These are phyloP conservation scores for Microdochium paspali DNA, from an alignment of 2,329 filamentous ascomycete genomes.

Conservation along the genomic window DNA sequence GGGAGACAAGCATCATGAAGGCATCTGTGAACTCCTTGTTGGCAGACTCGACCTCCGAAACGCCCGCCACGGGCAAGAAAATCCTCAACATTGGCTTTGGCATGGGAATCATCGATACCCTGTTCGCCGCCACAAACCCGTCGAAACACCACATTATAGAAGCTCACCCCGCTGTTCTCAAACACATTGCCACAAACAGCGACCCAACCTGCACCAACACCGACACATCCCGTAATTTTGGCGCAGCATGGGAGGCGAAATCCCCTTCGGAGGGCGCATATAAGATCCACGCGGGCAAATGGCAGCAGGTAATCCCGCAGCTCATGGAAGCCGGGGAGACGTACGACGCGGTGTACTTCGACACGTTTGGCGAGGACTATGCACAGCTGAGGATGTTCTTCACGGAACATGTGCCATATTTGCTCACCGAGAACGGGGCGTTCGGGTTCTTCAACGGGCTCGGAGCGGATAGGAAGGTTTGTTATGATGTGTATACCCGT, in stretches of 20 bases:
- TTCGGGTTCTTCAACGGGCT: slow-evolving; percentile 90
- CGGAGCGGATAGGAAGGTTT: slow-evolving; percentile 83
- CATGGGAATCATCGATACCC: slow-evolving; percentile 78
- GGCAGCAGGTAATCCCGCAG: slow-evolving; percentile 70
- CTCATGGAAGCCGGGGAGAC: slow-evolving; percentile 59
- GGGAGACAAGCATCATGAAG: slow-evolving; percentile 83
- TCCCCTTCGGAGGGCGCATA: slow-evolving; percentile 56
- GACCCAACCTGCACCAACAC: slow-evolving; percentile 21
- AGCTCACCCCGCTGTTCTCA: slow-evolving; percentile 69
- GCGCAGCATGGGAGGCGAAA: slow-evolving; percentile 41
- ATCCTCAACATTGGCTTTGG: slow-evolving; percentile 84
- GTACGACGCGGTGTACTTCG: slow-evolving; percentile 91
- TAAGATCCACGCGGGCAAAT: slow-evolving; percentile 63
- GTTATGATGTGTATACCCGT: slow-evolving; percentile 92
- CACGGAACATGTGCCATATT: slow-evolving; percentile 70
- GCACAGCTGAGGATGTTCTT: slow-evolving; percentile 78
- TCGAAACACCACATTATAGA: slow-evolving; percentile 75
- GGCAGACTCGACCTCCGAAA: too few relatives aligned
- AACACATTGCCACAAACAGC: slow-evolving; percentile 37
- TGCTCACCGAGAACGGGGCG: slow-evolving; percentile 62
- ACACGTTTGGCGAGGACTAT: slow-evolving; percentile 96
- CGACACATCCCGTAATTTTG: slow-evolving; percentile 31
- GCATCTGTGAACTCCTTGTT: slow-evolving; percentile 62
- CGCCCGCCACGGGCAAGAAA: slow-evolving; percentile 40
- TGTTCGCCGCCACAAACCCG: slow-evolving; percentile 62